Evolutionary conservation across 2,329 filamentous ascomycete species (phyloP).

Genomic region (Clarireedia sp.): DNA sequence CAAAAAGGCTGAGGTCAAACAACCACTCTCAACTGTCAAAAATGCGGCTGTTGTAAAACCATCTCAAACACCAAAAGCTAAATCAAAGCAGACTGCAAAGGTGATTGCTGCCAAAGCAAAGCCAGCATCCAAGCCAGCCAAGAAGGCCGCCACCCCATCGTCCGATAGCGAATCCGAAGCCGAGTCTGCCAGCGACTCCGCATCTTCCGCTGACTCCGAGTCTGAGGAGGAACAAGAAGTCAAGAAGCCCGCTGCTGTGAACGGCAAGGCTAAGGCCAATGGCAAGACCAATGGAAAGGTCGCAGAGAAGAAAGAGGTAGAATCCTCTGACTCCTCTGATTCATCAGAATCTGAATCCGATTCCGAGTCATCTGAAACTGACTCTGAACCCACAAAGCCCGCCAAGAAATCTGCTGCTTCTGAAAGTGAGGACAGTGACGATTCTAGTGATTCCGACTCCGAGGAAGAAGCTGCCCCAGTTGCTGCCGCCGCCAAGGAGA

Average conservation of each 20-base stretch:
- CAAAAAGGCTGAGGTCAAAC: constrained; percentile 44
- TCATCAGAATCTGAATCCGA: constrained; percentile 24
- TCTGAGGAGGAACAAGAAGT: constrained; percentile 28
- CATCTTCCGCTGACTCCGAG: constrained; percentile 24
- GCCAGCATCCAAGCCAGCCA: constrained; percentile 26
- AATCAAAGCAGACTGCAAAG: constrained; percentile 62
- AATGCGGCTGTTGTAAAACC: constrained; percentile 60
- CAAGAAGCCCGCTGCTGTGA: constrained; percentile 18
- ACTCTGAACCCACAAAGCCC: constrained; percentile 15
- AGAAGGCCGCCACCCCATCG: constrained; percentile 36
- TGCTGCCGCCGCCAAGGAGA: constrained; percentile 19
- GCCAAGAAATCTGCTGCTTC: constrained; percentile 24
- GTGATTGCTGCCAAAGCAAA: constrained; percentile 31
- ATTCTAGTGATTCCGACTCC: constrained; percentile 24
- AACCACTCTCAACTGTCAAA: constrained; percentile 50
- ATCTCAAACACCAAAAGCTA: constrained; percentile 54
- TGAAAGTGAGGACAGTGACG: constrained; percentile 24
- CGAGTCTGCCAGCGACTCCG: constrained; percentile 29
- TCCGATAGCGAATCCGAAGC: constrained; percentile 32
- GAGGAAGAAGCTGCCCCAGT: constrained; percentile 19
- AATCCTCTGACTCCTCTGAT: constrained; percentile 29
- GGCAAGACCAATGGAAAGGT: constrained; percentile 9
- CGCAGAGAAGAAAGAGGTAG: constrained; percentile 31
- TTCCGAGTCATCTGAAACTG: constrained; percentile 15
- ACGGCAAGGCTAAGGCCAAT: constrained; percentile 13